Evolutionary conservation across 768 basidiomycete genomes (phyloP), one percentile per base, ranked within the genome.

Genomic region (Tubosaeta sp.): DNA sequence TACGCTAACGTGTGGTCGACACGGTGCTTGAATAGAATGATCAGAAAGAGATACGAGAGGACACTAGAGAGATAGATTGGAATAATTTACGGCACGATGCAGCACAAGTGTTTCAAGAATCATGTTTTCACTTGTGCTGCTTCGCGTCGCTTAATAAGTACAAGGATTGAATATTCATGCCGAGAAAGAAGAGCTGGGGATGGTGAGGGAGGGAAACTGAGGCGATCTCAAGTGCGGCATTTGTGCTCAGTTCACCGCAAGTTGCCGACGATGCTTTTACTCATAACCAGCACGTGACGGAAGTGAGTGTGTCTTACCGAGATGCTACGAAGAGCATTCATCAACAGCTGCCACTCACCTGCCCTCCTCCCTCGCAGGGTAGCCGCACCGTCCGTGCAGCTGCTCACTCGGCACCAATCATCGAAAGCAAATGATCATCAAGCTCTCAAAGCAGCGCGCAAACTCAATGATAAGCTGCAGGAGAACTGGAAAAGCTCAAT

Each of bases 401-500:
- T 43, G 8, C 52, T 61, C 25, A 52, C 61, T 30, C 72, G 74
- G 22, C 60, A 59, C 53, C 69, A 73, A 52, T 76, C 74, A 12
- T 67, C 65, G 14, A 60, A 64, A 51, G 42, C 61, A 50, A 41
- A 57, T 51, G 53, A 65, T 25, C 27, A 44, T 1, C 56, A 71
- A 49, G 52, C 60, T 29, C 53, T 60, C 41, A 57, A 59, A 48
- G 55, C 60, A 74, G 55, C 61, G 72, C 52, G 57, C n/a, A 62
- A 65, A 49, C 52, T 53, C 39, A 66, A 68, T 27, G 65, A 74
- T 46, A 64, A 69, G 22, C 50, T 74, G 19, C 83, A 82, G 61
- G 73, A 78, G 56, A 88, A 91, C 58, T 95, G 93, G 93, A 82
- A 80, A 58, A 78, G 83, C 14, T 82, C 79, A 36, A 72, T 82